Conservation (phyloP, 345 rosid species). For the Ceriops zippeliana region DNA sequence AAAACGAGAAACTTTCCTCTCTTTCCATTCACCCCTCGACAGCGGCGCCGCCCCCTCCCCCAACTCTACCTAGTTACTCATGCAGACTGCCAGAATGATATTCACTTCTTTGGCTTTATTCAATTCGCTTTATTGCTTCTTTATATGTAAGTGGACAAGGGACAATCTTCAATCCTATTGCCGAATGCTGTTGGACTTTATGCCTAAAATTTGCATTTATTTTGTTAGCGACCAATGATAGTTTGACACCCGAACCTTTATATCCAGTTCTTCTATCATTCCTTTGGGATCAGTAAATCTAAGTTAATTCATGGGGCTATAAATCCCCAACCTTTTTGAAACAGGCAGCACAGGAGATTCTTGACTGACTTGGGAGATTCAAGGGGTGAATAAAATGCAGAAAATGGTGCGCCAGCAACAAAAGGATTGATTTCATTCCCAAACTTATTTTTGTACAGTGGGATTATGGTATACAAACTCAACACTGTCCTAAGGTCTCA, state of each 20-base stretch:
- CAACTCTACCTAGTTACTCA: not conserved
- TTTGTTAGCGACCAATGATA: not conserved
- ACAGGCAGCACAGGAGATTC: not conserved
- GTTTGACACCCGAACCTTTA: slow-evolving; percentile 1
- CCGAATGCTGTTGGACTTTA: not conserved
- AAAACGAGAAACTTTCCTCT: not conserved
- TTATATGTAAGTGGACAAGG: slow-evolving; percentile 2
- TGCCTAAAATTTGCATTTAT: slow-evolving; percentile 6
- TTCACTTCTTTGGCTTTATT: slow-evolving; percentile 14
- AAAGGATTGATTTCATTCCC: slow-evolving; percentile 31
- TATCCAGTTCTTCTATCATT: no score
- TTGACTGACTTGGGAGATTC: not conserved
- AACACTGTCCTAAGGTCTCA: slow-evolving; percentile 22
- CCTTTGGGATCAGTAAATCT: not conserved
- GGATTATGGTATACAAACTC: slow-evolving; percentile 39
- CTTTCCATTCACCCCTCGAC: not conserved
- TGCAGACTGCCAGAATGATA: slow-evolving; percentile 1
- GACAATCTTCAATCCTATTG: slow-evolving; percentile 6
- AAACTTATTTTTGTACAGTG: slow-evolving; percentile 42
- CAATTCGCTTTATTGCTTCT: slow-evolving; percentile 4
- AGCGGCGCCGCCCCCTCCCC: no score
- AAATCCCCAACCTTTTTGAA: not conserved
- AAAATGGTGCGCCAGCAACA: slow-evolving; percentile 9
- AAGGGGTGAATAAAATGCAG: not conserved
- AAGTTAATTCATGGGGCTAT: not conserved